These are phyloP conservation scores for Aegilops speltoides DNA, from an alignment of 176 grass and related monocot species.

Conservation along the genomic window DNA sequence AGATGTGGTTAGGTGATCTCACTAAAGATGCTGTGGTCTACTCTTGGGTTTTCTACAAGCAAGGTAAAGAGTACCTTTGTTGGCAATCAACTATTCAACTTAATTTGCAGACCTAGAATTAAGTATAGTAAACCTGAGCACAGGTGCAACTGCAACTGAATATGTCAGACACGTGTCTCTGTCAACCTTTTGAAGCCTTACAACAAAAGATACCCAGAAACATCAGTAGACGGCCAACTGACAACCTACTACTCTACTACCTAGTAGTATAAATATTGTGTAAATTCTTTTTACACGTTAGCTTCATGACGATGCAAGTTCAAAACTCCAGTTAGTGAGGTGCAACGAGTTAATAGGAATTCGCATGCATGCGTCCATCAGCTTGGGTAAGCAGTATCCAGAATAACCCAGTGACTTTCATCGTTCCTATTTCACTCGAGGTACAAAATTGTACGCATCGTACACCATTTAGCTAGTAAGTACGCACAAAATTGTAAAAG, in stretches of 20 bases:
- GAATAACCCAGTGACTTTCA: background rate
- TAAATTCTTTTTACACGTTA: background rate
- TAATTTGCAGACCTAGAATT: background rate
- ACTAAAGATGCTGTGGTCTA: background rate
- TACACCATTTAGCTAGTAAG: too few relatives aligned
- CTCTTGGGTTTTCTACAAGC: background rate
- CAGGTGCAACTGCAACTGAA: background rate
- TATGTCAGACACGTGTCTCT: background rate
- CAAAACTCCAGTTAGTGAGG: background rate
- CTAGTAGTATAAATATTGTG: background rate
- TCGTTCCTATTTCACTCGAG: background rate
- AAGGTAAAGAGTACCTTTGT: background rate
- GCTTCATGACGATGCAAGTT: background rate
- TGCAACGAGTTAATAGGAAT: background rate
- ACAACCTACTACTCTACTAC: background rate
- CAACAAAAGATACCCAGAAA: background rate
- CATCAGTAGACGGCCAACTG: conserved; percentile 30
- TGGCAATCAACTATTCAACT: background rate
- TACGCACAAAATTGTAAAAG: too few relatives aligned
- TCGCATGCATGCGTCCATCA: background rate
- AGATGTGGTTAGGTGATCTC: background rate
- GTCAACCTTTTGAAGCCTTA: background rate
- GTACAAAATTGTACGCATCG: background rate
- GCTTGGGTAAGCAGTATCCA: background rate
- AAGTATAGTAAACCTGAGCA: background rate